These are phyloP conservation scores for Puccinia sorghi DNA, from an alignment of 1,284 basidiomycete genomes.

Conservation along the genomic window DNA sequence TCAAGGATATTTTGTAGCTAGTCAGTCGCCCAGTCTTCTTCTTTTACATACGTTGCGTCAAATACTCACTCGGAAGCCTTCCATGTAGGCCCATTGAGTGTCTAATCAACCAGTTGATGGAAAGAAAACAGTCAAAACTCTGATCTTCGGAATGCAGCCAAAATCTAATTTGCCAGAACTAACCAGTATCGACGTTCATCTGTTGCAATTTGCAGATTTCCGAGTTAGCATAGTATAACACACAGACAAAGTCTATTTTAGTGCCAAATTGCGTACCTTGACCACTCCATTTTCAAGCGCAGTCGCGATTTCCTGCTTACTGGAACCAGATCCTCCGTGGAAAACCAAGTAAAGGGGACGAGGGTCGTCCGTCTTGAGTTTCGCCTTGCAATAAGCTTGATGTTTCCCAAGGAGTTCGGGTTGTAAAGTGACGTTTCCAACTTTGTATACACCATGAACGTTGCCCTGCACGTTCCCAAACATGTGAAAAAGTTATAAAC, in stretches of 20 bases:
- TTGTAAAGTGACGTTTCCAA: conserved; percentile 83
- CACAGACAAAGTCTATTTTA: too few species aligned
- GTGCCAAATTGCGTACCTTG: conserved; percentile 99
- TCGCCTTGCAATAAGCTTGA: conserved; percentile 73
- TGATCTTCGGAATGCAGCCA: not conserved
- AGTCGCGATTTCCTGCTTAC: conserved; percentile 91
- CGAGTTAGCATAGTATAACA: not conserved
- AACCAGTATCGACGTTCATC: conserved; percentile 50
- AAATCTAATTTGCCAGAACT: conserved; percentile 17
- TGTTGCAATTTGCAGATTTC: not conserved
- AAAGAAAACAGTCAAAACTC: not conserved
- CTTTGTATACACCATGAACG: conserved; percentile 95
- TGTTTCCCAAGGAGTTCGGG: conserved; percentile 92
- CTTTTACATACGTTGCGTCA: not conserved
- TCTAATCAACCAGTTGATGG: conserved; percentile 60
- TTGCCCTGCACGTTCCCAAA: conserved; percentile 64
- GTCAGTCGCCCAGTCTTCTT: not conserved
- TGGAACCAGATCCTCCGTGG: conserved; percentile 98
- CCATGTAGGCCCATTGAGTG: conserved; percentile 88
- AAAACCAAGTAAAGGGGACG: conserved; percentile 97
- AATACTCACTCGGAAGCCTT: conserved; percentile 65
- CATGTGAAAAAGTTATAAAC: not conserved
- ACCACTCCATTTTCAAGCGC: conserved; percentile 91
- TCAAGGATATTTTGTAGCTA: too few species aligned
- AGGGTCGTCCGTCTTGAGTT: conserved; percentile 69